Percentiles rank a stretch among this genome's conserved stretches.
phyloP scores from a whole-genome alignment of 2,329 filamentous ascomycete genomes.

The Fusarium azukiicola region DNA sequence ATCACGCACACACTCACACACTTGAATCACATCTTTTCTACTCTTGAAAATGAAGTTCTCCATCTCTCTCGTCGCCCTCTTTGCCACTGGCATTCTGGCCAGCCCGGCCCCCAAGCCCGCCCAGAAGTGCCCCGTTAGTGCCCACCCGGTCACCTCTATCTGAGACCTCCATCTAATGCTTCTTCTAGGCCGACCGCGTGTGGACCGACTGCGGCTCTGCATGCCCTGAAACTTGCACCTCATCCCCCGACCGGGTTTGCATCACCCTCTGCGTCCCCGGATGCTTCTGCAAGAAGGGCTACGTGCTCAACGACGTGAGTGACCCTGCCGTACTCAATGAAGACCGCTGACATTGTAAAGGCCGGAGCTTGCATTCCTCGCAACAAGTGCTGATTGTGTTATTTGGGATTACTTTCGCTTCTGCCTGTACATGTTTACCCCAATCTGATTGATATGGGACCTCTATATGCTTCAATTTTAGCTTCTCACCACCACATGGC shows the following conservation, averaged over 20 bases:
- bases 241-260: neutral
- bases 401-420: slow-evolving; percentile 16
- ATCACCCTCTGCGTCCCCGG: slow-evolving; percentile 10
- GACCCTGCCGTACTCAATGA: neutral
- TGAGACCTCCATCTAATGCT: neutral
- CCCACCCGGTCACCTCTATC: neutral
- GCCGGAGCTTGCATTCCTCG: slow-evolving; percentile 2
- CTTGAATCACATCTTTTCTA: slow-evolving; percentile 7
- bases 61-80: slow-evolving; percentile 19
- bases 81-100: slow-evolving; percentile 16
- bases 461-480: neutral
- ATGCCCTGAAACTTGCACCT: slow-evolving; percentile 15
- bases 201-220: slow-evolving; percentile 12
- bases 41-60: slow-evolving; percentile 21
- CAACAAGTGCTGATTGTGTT: slow-evolving; percentile 9
- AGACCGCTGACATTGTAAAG: neutral
- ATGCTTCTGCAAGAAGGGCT: slow-evolving; percentile 20
- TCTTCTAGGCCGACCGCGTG: neutral
- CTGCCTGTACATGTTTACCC: slow-evolving; percentile 11
- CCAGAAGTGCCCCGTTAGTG: slow-evolving; percentile 14
- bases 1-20: neutral
- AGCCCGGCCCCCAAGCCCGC: slow-evolving; percentile 7
- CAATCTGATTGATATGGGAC: neutral
- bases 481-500: too few relatives aligned
- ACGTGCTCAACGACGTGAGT: slow-evolving; percentile 14